These are phyloP conservation scores for Plantago coronopus DNA, from an alignment of 305 asterid genomes.

Conservation along the genomic window DNA sequence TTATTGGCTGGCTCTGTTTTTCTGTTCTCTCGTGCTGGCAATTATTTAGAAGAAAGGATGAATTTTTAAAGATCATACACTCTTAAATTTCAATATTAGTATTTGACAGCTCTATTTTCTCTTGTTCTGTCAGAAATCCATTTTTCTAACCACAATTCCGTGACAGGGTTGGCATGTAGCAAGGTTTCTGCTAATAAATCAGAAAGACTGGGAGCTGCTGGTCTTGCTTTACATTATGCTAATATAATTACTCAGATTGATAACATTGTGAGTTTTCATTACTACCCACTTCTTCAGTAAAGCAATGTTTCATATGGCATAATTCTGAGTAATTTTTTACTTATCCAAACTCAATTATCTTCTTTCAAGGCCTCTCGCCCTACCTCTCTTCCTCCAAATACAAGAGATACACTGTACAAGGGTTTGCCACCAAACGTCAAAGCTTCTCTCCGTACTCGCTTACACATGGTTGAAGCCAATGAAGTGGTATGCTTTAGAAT, in stretches of 20 bases:
- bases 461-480: slow-evolving; percentile 45
- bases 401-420: slow-evolving; percentile 80
- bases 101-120: background rate
- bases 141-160: slow-evolving; percentile 13
- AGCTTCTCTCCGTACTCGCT: slow-evolving; percentile 65
- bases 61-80: background rate
- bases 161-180: slow-evolving; percentile 50
- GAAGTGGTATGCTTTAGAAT: slow-evolving; percentile 51
- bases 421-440: slow-evolving; percentile 82
- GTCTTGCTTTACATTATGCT: slow-evolving; percentile 96
- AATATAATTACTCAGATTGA: slow-evolving; percentile 88
- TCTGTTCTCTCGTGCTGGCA: background rate
- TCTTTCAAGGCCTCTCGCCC: slow-evolving; percentile 83
- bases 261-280: slow-evolving; percentile 58
- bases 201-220: slow-evolving; percentile 83
- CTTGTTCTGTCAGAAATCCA: background rate
- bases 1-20: background rate
- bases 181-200: slow-evolving; percentile 46
- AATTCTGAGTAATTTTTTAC: slow-evolving; percentile 13
- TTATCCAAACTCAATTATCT: slow-evolving; percentile 24
- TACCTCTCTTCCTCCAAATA: slow-evolving; percentile 90
- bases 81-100: background rate
- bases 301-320: background rate
- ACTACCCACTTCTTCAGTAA: slow-evolving; percentile 10
- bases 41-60: background rate